A percentile compares a stretch with the other conserved stretches of the same genome.
phyloP scores from a whole-genome alignment of 306 rosid species.

The Begonia peltatifolia region DNA sequence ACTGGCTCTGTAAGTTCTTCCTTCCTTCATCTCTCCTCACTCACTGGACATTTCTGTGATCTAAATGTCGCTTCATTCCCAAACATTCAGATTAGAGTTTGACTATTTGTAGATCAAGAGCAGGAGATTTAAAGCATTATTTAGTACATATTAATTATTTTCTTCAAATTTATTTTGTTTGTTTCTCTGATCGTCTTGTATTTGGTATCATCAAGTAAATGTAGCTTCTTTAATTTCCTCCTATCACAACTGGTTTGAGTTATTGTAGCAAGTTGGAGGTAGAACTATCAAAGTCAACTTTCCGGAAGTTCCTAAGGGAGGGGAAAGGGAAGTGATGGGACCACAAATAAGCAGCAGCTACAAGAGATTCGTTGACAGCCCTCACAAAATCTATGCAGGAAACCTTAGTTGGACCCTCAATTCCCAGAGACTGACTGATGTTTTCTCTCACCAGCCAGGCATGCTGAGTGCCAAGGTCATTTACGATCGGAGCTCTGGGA shows the following conservation, averaged over 20 bases:
- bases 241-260: not conserved
- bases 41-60: not conserved
- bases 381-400: conserved; percentile 83
- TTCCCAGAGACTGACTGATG: conserved; percentile 64
- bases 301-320: conserved; percentile 92
- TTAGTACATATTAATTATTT: too few relatives aligned
- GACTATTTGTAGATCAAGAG: not conserved
- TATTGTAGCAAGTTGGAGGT: conserved; percentile 67
- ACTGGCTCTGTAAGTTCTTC: conserved; percentile 67
- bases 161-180: not conserved
- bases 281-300: conserved; percentile 69
- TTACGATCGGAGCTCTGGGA: conserved; percentile 62
- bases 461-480: conserved; percentile 71
- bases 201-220: not conserved
- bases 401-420: conserved; percentile 80
- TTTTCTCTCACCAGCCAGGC: conserved; percentile 67
- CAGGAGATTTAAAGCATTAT: not conserved
- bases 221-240: not conserved
- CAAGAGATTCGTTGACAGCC: conserved; percentile 64
- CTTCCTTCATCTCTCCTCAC: not conserved
- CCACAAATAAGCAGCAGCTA: conserved; percentile 30
- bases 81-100: not conserved
- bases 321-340: conserved; percentile 72
- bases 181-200: not conserved
- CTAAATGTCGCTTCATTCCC: not conserved